phyloP scores from a whole-genome alignment of 148 eudicot genomes.

The Rhododendron molle region DNA sequence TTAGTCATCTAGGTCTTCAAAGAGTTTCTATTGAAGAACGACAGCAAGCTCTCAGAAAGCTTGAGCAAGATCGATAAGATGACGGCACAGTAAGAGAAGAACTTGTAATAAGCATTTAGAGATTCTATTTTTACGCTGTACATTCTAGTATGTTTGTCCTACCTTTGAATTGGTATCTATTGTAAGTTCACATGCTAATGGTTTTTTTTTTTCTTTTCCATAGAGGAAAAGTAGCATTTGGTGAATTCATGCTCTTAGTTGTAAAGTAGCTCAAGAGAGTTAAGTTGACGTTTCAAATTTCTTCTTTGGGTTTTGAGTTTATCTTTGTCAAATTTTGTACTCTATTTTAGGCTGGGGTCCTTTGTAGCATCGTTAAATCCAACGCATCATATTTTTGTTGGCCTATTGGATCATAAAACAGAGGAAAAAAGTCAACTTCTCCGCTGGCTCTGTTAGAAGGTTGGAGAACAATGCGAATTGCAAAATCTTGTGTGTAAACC shows the following conservation, averaged over 20 bases:
- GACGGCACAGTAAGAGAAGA: constrained; percentile 45
- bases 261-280: background rate
- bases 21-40: constrained; percentile 52
- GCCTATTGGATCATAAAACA: background rate
- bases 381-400: no score
- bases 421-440: background rate
- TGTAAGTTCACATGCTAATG: background rate
- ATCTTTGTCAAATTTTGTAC: no score
- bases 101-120: background rate
- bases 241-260: background rate
- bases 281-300: background rate
- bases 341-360: background rate
- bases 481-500: no score
- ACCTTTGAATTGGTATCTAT: background rate
- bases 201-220: background rate
- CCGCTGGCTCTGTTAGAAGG: background rate
- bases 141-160: background rate
- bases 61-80: constrained; percentile 48
- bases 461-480: background rate
- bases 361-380: background rate
- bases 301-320: no score
- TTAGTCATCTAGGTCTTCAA: constrained; percentile 37
- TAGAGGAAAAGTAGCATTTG: background rate
- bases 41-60: constrained; percentile 45
- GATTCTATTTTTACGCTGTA: background rate